phyloP scores from a whole-genome alignment of 2,329 filamentous ascomycete genomes.

The Geoglossum cookeanum region DNA sequence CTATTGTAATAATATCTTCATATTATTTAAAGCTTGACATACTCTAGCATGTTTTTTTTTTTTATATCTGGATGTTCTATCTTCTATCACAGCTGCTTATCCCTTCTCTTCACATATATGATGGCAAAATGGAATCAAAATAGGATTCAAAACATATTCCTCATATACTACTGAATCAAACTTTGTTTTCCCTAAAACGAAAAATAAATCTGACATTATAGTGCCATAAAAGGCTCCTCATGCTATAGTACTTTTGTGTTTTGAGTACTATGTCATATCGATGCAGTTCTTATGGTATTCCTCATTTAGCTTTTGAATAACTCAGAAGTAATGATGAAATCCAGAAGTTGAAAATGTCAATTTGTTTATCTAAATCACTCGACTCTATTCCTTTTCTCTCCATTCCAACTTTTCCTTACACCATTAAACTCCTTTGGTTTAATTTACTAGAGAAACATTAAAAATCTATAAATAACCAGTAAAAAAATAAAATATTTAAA shows the following conservation, averaged over 20 bases:
- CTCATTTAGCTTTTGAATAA: no score
- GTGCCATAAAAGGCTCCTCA: not conserved
- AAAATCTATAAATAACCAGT: not conserved
- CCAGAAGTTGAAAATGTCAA: no score
- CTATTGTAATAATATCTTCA: no score
- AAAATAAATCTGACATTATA: not conserved
- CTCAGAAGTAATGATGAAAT: no score
- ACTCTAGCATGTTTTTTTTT: constrained; percentile 2
- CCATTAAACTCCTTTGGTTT: not conserved
- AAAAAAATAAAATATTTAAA: no score
- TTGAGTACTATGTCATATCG: no score
- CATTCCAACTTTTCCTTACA: not conserved
- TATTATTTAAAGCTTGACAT: no score
- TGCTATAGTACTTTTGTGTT: not conserved
- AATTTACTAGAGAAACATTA: not conserved
- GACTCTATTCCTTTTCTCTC: not conserved
- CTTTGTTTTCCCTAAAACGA: not conserved
- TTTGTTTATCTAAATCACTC: not conserved
- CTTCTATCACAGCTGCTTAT: constrained; percentile 6
- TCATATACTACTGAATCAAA: constrained; percentile 3
- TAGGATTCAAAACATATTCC: not conserved
- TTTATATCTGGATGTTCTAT: constrained; percentile 4
- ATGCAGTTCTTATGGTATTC: no score
- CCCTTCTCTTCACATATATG: constrained; percentile 4
- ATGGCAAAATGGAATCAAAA: constrained; percentile 4